Evolutionary conservation across 1,284 basidiomycete genomes (phyloP), one percentile per base, ranked within the genome.

Genomic region (Trichosporon inkin): DNA sequence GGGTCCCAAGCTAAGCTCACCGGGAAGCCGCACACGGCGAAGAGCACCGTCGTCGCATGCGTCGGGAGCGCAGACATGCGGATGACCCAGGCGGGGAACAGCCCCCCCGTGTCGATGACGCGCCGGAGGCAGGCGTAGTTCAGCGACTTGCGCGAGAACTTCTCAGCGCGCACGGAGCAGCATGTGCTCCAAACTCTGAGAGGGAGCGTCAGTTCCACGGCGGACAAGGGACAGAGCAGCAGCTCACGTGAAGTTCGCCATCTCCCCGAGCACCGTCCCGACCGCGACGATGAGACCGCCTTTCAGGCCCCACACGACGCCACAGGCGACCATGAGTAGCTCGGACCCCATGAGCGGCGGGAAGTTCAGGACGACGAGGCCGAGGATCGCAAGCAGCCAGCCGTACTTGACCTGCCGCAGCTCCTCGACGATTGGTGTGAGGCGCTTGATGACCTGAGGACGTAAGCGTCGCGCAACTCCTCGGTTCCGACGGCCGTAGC

Each of bases 321-420:
- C 77, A 16, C 69, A 67, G 20, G 75, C 62, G 24, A 76, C 64
- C 22, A 72, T 69, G 10, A 76, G 67, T 53, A 76, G 70, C 57
- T 71, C 70, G 67, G 58, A 44, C 24, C 76, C 75, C 37, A 75
- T 76, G 0, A 80, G 63, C 0, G 78, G 79, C 0, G 79, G 78
- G 67, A 80, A 79, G 10, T 71, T 74, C 40, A 80, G 66, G 39
- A 79, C 70, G 59, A 79, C 69, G 35, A 79, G 68, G 28, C 76
- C 67, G 6, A 64, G 69, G 28, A 74, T 71, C 3, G 77, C 76
- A 13, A 75, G 69, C 20, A 69, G 36, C 66, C 71, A 79, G 6
- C 74, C 74, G 11, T 59, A 69, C n/a, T 60, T 61, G 24, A 69
- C 24, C 7, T 54, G 36, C 13, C 62, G 57, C 49, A 71, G 22